Evolutionary conservation across 2,329 filamentous ascomycete species (phyloP), one percentile per base, ranked within the genome.

Genomic region (Davidsoniella neocaledoniae): DNA sequence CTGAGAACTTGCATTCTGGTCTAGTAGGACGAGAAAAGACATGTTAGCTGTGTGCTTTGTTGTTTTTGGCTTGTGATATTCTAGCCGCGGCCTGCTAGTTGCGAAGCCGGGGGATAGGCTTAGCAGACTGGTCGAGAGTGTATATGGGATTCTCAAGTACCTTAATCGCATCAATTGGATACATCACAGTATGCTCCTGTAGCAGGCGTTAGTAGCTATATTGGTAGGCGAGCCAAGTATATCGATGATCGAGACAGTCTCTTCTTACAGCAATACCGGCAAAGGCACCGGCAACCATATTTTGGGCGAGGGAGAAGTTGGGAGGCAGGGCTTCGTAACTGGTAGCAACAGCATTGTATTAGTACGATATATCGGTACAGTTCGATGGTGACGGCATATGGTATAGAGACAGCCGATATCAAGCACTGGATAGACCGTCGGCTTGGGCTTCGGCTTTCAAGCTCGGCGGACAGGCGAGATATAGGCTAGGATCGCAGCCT

Each of bases 131-230:
- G 19, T 6, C 16, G 29, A 42, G 9, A 43, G 17, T 5, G 16
- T 16, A 19, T 14, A 14, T 16, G 1, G 49, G 37, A 9, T 41
- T 51, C 16, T 51, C 26, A 39, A 46, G 51, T 64, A 95, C 91
- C 83, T 98, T 98, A 63, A 98, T 83, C 58, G 94, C 79, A 69
- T 98, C 91, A 62, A 98, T 84, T 17, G 91, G 91, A 63, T 98
- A 98, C 91, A 98, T 96, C 60, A 94, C 88, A 53, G 90, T 93
- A 67, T 96, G 90, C 70, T 96, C 90, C 88, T 95, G 58, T 47
- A 54, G 17, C 8, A 19, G 21, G 17, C 21, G 42, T 47, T 23
- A 49, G 38, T 29, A 14, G 17, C 26, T 44, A 26, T 37, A 29
- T 9, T n/a, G 26, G 33, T 36, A 19, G 29, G 41, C 33, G 40